phyloP scores from a whole-genome alignment of 306 rosid species.

The Dryas octopetala region DNA sequence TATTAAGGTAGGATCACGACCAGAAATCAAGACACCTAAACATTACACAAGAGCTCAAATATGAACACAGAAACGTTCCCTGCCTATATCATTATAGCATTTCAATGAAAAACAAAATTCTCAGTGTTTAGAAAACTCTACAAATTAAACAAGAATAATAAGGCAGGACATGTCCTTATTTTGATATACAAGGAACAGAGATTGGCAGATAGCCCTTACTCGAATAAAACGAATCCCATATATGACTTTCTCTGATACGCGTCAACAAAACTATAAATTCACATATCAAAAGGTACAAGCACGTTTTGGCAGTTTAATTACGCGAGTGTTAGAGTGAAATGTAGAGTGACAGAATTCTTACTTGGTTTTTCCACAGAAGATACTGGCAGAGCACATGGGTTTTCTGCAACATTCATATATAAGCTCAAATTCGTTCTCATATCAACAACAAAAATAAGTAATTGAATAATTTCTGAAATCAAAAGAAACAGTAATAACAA shows the following conservation, averaged over 20 bases:
- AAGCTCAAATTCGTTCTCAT: conserved; percentile 26
- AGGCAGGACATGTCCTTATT: not conserved
- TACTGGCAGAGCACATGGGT: conserved; percentile 45
- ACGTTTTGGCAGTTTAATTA: conserved; percentile 1
- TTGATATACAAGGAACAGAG: too few relatives aligned
- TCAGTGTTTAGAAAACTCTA: not conserved
- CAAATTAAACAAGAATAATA: not conserved
- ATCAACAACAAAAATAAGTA: not conserved
- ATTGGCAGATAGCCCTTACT: not conserved
- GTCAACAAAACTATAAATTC: not conserved
- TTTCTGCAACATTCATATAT: conserved; percentile 48
- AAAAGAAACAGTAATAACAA: not conserved
- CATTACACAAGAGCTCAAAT: conserved; percentile 7
- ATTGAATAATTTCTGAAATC: not conserved
- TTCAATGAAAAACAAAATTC: not conserved
- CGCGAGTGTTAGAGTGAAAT: conserved; percentile 10
- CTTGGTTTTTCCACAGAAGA: conserved; percentile 33
- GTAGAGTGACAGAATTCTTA: conserved; percentile 30
- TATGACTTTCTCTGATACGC: not conserved
- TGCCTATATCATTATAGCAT: not conserved
- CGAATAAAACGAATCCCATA: not conserved
- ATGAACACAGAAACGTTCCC: not conserved
- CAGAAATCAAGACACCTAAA: not conserved
- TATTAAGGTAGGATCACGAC: not conserved
- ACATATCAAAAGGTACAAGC: too few relatives aligned